phyloP scores from a whole-genome alignment of 2,329 filamentous ascomycete genomes.

The Nemania sp. region DNA sequence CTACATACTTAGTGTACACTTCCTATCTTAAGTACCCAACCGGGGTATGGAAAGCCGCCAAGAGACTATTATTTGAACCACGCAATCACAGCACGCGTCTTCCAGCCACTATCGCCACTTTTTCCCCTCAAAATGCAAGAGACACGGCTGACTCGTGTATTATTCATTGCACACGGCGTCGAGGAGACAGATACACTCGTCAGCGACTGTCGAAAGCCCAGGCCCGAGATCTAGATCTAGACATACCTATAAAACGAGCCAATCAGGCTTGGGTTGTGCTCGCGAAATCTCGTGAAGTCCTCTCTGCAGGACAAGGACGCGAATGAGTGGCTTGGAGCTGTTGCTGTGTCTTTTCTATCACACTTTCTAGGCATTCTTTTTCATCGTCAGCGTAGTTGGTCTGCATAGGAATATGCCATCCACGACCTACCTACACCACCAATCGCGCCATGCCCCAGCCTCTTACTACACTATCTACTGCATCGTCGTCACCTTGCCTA shows the following conservation, averaged over 20 bases:
- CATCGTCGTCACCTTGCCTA: too few species aligned
- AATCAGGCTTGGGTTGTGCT: constrained; percentile 1
- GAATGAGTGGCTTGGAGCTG: neutral
- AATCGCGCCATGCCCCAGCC: too few species aligned
- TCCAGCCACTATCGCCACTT: neutral
- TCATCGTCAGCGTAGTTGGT: neutral
- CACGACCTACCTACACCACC: too few species aligned
- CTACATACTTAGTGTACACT: too few species aligned
- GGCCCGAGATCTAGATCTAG: neutral
- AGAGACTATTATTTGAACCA: too few species aligned
- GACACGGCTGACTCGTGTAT: constrained; percentile 14
- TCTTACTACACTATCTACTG: too few species aligned
- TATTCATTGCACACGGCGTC: constrained; percentile 9
- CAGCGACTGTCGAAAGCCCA: neutral
- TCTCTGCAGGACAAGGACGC: constrained; percentile 1
- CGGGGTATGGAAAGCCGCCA: neutral
- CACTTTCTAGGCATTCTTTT: neutral
- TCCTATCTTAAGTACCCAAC: too few species aligned
- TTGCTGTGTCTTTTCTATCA: neutral
- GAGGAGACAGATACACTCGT: neutral
- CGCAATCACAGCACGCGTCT: too few species aligned
- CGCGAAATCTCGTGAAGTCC: constrained; percentile 5
- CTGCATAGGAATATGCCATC: too few species aligned
- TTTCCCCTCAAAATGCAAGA: constrained; percentile 7
- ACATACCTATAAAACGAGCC: neutral